Conservation (phyloP, 2,329 filamentous ascomycete species). For the Penicillium sclerotiorum region DNA sequence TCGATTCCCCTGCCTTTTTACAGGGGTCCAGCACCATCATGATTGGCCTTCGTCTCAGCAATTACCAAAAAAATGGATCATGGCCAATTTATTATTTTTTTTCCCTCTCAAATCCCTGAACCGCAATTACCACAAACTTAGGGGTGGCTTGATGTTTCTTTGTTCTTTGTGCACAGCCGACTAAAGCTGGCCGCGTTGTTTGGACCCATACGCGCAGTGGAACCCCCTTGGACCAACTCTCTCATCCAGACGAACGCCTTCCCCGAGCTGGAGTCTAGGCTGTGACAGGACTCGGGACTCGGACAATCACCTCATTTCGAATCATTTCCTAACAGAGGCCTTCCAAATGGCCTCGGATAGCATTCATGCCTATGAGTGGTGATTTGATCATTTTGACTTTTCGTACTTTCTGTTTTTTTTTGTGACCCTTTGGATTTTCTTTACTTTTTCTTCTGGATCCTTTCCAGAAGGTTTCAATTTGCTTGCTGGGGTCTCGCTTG, state of each 20-base stretch:
- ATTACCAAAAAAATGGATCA: constrained; percentile 4
- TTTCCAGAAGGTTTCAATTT: constrained; percentile 2
- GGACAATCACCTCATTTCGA: constrained; percentile 6
- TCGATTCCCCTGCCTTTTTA: constrained; percentile 6
- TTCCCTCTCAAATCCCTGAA: not conserved
- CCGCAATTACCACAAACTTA: constrained; percentile 10
- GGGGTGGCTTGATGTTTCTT: constrained; percentile 4
- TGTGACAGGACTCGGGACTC: not conserved
- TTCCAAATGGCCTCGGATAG: not conserved
- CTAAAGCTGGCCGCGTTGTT: constrained; percentile 16
- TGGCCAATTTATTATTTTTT: constrained; percentile 1
- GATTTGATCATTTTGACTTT: constrained; percentile 3
- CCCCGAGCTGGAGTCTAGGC: constrained; percentile 12
- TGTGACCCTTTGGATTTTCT: not conserved
- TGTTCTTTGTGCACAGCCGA: constrained; percentile 5
- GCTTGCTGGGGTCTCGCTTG: too few species aligned
- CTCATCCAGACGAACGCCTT: constrained; percentile 24
- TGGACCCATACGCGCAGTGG: constrained; percentile 19
- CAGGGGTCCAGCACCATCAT: constrained; percentile 6
- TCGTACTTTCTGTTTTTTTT: not conserved
- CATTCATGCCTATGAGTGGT: not conserved
- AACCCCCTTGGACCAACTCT: constrained; percentile 11
- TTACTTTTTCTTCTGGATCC: not conserved
- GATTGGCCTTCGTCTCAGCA: constrained; percentile 15
- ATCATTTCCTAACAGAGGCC: too few species aligned